phyloP scores from a whole-genome alignment of 345 rosid species.

The Durio zibethinus region DNA sequence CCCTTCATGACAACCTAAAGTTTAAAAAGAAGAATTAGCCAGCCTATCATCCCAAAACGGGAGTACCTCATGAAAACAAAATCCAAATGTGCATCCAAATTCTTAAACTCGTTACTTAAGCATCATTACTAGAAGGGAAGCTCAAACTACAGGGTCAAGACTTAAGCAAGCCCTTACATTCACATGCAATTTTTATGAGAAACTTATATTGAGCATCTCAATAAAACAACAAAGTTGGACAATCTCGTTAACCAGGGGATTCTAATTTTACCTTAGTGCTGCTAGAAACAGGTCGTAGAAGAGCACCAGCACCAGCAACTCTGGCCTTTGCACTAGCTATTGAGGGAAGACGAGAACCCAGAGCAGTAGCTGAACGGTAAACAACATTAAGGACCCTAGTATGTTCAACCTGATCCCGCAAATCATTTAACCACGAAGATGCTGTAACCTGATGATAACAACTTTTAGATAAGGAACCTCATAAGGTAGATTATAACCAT shows the following conservation, averaged over 20 bases:
- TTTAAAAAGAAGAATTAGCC: neutral
- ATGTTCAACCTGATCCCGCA: constrained; percentile 86
- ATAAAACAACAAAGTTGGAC: neutral
- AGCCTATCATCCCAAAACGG: neutral
- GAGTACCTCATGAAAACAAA: neutral
- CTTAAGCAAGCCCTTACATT: neutral
- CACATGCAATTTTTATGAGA: neutral
- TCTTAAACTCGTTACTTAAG: neutral
- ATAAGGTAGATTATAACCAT: neutral
- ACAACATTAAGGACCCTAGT: constrained; percentile 85
- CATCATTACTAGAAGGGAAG: neutral
- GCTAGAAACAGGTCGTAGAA: constrained; percentile 82
- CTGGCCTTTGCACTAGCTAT: constrained; percentile 91
- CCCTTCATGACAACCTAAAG: constrained; percentile 84
- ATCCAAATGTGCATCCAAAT: neutral
- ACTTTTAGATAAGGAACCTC: constrained; percentile 11
- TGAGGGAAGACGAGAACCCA: constrained; percentile 90
- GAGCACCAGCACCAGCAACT: constrained; percentile 94
- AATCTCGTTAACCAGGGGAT: neutral
- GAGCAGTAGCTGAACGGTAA: constrained; percentile 89
- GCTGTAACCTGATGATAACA: constrained; percentile 65
- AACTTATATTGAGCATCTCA: neutral
- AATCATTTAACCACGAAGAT: constrained; percentile 94
- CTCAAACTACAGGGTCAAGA: neutral
- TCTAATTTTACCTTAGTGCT: constrained; percentile 65